phyloP scores from a whole-genome alignment of 768 basidiomycete genomes.

The Cubamyces lactineus region DNA sequence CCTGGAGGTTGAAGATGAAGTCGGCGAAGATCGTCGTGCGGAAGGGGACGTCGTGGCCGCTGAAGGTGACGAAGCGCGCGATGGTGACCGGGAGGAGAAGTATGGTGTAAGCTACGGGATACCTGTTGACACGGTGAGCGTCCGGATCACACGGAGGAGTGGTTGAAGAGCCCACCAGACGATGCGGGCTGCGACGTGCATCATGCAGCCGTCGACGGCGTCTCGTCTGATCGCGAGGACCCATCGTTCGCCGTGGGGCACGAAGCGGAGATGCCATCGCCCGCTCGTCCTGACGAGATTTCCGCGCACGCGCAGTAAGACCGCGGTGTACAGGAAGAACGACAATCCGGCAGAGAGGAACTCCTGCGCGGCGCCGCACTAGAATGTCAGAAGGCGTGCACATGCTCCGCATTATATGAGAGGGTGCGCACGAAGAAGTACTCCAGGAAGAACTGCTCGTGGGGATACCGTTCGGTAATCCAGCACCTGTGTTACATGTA shows the following conservation, averaged over 20 bases:
- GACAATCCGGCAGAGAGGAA: conserved; percentile 39
- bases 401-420: too few species aligned
- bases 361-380: conserved; percentile 30
- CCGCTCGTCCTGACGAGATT: conserved; percentile 36
- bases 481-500: conserved; percentile 42
- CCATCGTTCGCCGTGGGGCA: conserved; percentile 38
- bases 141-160: not conserved
- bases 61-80: conserved; percentile 37
- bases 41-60: conserved; percentile 34
- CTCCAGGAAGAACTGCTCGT: conserved; percentile 44
- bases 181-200: conserved; percentile 37
- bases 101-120: conserved; percentile 36
- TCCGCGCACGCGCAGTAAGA: conserved; percentile 43
- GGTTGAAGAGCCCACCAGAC: conserved; percentile 34
- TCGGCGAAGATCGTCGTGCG: conserved; percentile 38
- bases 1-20: conserved; percentile 39
- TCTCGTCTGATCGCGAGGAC: conserved; percentile 38
- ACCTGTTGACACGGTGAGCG: not conserved
- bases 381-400: too few species aligned
- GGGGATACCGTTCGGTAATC: conserved; percentile 46
- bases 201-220: conserved; percentile 37
- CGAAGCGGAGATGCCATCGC: conserved; percentile 37
- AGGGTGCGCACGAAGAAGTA: conserved; percentile 45
- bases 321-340: conserved; percentile 37
- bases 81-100: conserved; percentile 40